Evolutionary conservation across 2,329 filamentous ascomycete genomes (phyloP).

Genomic region (Triangularia setosa): DNA sequence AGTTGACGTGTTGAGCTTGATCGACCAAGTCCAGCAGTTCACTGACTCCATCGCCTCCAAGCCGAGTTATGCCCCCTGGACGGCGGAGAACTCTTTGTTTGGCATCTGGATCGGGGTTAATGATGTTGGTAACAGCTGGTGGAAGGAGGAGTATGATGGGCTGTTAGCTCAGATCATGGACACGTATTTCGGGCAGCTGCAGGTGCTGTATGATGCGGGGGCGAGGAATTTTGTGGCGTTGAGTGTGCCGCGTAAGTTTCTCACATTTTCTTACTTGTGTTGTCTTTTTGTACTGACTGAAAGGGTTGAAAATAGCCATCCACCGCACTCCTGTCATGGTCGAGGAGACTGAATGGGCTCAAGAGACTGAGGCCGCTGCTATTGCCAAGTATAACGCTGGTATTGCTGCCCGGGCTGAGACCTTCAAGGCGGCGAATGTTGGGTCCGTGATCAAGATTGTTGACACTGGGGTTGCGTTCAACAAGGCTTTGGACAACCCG

Average conservation of each 20-base stretch:
- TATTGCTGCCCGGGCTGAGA: conserved; percentile 28
- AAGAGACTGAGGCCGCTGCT: conserved; percentile 30
- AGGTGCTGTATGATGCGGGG: conserved; percentile 42
- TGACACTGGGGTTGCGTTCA: conserved; percentile 40
- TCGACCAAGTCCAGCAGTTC: conserved; percentile 49
- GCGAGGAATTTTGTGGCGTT: conserved; percentile 46
- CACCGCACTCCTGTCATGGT: conserved; percentile 37
- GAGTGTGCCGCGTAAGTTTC: conserved; percentile 39
- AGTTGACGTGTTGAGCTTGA: conserved; percentile 45
- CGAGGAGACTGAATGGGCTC: conserved; percentile 23
- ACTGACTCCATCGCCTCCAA: conserved; percentile 31
- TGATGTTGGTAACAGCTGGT: conserved; percentile 50
- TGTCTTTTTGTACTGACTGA: conserved; percentile 4
- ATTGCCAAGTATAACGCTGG: conserved; percentile 39
- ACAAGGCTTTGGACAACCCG: conserved; percentile 40
- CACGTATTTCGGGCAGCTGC: conserved; percentile 40
- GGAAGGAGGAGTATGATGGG: conserved; percentile 36
- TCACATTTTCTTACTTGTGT: neutral
- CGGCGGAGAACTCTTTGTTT: conserved; percentile 41
- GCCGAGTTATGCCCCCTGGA: conserved; percentile 40
- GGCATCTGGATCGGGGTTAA: conserved; percentile 55
- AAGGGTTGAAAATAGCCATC: conserved; percentile 31
- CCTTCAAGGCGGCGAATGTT: conserved; percentile 34
- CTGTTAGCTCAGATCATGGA: conserved; percentile 38
- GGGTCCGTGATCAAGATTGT: conserved; percentile 35